Percentiles rank a stretch among this genome's conserved stretches.
phyloP scores from a whole-genome alignment of 441 rosid species.

The Macaranga tanarius region DNA sequence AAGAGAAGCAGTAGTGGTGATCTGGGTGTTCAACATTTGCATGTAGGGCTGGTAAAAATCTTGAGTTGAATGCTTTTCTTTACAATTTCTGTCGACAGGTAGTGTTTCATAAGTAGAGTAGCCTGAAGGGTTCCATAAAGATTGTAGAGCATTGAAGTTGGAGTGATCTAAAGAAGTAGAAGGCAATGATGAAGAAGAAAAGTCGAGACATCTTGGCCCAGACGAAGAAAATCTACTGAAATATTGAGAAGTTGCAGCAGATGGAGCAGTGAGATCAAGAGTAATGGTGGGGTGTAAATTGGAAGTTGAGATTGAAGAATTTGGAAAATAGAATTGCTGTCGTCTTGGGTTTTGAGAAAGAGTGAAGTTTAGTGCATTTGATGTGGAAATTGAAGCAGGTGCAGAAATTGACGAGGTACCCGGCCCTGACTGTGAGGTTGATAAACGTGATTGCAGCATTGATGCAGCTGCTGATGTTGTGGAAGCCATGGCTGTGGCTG shows the following conservation, averaged over 20 bases:
- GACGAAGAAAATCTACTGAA: conserved; percentile 38
- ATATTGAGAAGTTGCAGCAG: conserved; percentile 33
- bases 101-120: neutral
- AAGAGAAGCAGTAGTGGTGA: conserved; percentile 12
- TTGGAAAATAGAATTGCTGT: conserved; percentile 41
- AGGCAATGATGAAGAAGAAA: conserved; percentile 34
- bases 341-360: conserved; percentile 47
- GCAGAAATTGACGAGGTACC: conserved; percentile 21
- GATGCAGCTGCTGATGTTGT: conserved; percentile 85
- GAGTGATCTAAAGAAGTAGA: conserved; percentile 25
- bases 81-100: conserved; percentile 35
- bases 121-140: neutral
- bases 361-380: conserved; percentile 49
- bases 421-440: conserved; percentile 26
- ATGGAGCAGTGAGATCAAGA: conserved; percentile 51
- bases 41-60: conserved; percentile 36
- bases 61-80: conserved; percentile 31
- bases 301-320: conserved; percentile 40
- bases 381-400: conserved; percentile 37
- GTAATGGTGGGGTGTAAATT: conserved; percentile 53
- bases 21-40: conserved; percentile 30
- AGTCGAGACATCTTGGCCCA: conserved; percentile 48
- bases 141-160: conserved; percentile 37
- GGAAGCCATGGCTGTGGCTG: conserved; percentile 91
- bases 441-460: conserved; percentile 65